Conservation (phyloP, 1,284 basidiomycete genomes). For the Leccinum pallidistipes region DNA sequence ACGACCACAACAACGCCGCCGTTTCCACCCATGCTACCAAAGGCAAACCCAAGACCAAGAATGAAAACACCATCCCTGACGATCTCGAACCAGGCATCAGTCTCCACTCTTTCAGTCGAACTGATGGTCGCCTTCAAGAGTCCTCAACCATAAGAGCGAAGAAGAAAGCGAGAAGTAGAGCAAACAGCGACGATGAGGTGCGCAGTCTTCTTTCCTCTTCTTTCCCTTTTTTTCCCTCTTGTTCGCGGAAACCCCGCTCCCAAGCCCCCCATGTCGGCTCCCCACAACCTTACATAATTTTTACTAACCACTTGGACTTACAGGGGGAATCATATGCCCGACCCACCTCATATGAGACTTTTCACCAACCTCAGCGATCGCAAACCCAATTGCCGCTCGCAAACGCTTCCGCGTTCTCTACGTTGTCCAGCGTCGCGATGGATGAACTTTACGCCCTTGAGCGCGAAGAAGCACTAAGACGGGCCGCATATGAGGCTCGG, state of each 20-base stretch:
- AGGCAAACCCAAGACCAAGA: constrained; percentile 35
- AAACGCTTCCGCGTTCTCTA: constrained; percentile 61
- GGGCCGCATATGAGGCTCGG: constrained; percentile 83
- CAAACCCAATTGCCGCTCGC: constrained; percentile 36
- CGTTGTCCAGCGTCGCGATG: constrained; percentile 80
- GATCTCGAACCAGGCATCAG: constrained; percentile 32
- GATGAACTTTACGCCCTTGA: constrained; percentile 88
- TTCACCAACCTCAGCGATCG: constrained; percentile 43
- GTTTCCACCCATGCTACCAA: constrained; percentile 32
- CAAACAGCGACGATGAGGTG: constrained; percentile 80
- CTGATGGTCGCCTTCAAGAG: constrained; percentile 26
- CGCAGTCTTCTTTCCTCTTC: constrained; percentile 24
- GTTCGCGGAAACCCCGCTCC: constrained; percentile 1
- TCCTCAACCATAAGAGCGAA: constrained; percentile 40
- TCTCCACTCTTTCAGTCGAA: constrained; percentile 28
- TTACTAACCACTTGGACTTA: constrained; percentile 15
- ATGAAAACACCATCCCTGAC: constrained; percentile 39
- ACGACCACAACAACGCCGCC: constrained; percentile 41
- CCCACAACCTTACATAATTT: constrained; percentile 27
- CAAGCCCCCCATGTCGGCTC: constrained; percentile 18
- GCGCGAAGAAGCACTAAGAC: constrained; percentile 75
- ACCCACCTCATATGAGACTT: constrained; percentile 56
- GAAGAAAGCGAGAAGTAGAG: constrained; percentile 76
- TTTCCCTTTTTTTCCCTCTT: not conserved
- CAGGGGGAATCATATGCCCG: constrained; percentile 69